phyloP scores from a whole-genome alignment of 75 land plant genomes.

The Picea sitchensis region DNA sequence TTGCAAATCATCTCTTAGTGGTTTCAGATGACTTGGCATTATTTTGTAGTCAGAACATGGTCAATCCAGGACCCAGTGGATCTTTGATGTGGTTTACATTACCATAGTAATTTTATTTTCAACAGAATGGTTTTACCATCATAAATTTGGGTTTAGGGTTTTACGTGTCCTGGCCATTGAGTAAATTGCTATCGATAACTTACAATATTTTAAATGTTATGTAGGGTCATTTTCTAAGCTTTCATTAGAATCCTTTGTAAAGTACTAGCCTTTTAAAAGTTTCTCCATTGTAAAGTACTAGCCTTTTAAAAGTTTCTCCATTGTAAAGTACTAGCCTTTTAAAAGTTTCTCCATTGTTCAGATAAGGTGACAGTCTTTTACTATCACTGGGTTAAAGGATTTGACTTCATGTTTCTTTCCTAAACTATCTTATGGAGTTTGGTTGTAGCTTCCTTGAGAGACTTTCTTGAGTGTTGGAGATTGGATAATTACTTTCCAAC shows the following conservation, averaged over 20 bases:
- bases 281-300: not conserved
- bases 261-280: not conserved
- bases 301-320: not conserved
- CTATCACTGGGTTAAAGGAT: not conserved
- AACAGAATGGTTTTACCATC: not conserved
- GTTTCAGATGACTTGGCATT: not conserved
- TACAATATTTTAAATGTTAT: not conserved
- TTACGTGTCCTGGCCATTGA: not conserved
- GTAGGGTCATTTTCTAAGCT: not conserved
- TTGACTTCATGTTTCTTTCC: not conserved
- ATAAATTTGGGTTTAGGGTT: not conserved
- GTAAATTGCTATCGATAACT: not conserved
- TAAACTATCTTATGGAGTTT: not conserved
- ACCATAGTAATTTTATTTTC: not conserved
- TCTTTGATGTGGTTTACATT: not conserved
- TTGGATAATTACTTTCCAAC: not conserved
- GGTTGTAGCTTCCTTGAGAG: not conserved
- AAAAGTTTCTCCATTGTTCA: not conserved
- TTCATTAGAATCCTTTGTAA: not conserved
- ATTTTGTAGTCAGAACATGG: not conserved
- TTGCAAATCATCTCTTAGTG: not conserved
- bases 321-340: not conserved
- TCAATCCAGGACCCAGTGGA: not conserved
- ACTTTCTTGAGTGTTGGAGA: not conserved
- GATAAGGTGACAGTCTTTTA: not conserved